phyloP scores from a whole-genome alignment of 768 basidiomycete genomes.

The Guyanaporus albipodus region DNA sequence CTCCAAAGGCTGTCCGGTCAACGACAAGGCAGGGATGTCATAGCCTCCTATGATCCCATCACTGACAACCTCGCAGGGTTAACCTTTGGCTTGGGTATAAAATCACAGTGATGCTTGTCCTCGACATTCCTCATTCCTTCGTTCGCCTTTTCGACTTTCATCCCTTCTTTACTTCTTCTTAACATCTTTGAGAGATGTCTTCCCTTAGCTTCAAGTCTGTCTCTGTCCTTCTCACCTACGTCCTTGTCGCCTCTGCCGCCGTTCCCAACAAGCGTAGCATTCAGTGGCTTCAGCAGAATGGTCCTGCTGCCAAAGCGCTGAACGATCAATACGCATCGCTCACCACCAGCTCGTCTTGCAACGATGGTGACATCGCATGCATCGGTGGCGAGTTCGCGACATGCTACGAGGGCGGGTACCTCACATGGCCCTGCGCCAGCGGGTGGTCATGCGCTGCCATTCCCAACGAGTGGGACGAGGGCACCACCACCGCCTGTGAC shows the following conservation, averaged over 20 bases:
- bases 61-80: too few relatives aligned
- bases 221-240: slow-evolving; percentile 9
- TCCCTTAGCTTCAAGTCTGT: slow-evolving; percentile 13
- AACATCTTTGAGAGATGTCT: slow-evolving; percentile 21
- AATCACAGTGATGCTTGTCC: not conserved
- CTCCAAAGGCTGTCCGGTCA: not conserved
- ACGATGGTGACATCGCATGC: slow-evolving; percentile 15
- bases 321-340: slow-evolving; percentile 19
- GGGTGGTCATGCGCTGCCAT: slow-evolving; percentile 23
- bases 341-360: slow-evolving; percentile 16
- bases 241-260: slow-evolving; percentile 20
- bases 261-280: slow-evolving; percentile 14
- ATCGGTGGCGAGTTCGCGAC: slow-evolving; percentile 13
- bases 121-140: not conserved
- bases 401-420: slow-evolving; percentile 14
- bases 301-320: slow-evolving; percentile 21
- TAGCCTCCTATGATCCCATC: too few relatives aligned
- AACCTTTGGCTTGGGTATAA: slow-evolving; percentile 7
- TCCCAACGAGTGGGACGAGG: slow-evolving; percentile 21
- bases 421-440: slow-evolving; percentile 6
- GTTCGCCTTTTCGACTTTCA: not conserved
- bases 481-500: slow-evolving; percentile 20
- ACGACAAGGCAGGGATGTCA: too few relatives aligned
- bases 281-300: slow-evolving; percentile 24
- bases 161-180: not conserved